phyloP scores from a whole-genome alignment of 768 basidiomycete genomes.

The Boletales sp. region DNA sequence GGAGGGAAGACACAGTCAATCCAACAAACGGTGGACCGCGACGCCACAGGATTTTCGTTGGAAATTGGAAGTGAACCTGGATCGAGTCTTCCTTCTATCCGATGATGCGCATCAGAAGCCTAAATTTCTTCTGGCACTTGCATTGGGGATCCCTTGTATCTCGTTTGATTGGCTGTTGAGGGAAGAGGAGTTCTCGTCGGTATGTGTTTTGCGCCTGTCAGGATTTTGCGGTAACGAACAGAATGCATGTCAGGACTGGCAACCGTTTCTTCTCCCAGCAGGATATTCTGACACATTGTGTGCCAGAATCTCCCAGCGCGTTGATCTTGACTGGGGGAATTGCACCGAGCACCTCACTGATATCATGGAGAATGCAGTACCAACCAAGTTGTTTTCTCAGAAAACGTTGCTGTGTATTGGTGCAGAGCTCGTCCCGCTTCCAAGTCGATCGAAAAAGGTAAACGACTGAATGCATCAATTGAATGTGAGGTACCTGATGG shows the following conservation, averaged over 20 bases:
- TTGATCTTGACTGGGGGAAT: constrained; percentile 49
- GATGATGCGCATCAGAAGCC: constrained; percentile 66
- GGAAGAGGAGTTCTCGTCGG: constrained; percentile 30
- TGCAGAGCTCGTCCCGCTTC: constrained; percentile 47
- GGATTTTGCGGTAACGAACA: constrained; percentile 7
- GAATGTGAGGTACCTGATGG: neutral
- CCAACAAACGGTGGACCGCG: constrained; percentile 53
- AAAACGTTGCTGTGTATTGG: constrained; percentile 62
- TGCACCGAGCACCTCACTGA: constrained; percentile 49
- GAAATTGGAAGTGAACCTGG: constrained; percentile 34
- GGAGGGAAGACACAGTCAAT: constrained; percentile 45
- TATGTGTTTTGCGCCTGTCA: constrained; percentile 8
- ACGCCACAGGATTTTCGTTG: constrained; percentile 44
- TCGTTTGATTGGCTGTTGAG: constrained; percentile 46
- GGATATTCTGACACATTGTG: constrained; percentile 42
- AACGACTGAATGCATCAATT: neutral
- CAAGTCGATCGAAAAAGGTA: constrained; percentile 24
- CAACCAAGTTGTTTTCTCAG: constrained; percentile 53
- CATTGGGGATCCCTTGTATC: constrained; percentile 83
- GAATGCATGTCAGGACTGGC: constrained; percentile 51
- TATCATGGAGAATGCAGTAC: constrained; percentile 56
- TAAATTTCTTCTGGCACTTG: constrained; percentile 80
- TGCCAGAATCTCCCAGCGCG: constrained; percentile 42
- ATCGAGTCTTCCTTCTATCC: constrained; percentile 62
- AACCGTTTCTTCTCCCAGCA: constrained; percentile 51